Evolutionary conservation across 306 rosid genomes (phyloP).

Genomic region (Prunus campanulata): DNA sequence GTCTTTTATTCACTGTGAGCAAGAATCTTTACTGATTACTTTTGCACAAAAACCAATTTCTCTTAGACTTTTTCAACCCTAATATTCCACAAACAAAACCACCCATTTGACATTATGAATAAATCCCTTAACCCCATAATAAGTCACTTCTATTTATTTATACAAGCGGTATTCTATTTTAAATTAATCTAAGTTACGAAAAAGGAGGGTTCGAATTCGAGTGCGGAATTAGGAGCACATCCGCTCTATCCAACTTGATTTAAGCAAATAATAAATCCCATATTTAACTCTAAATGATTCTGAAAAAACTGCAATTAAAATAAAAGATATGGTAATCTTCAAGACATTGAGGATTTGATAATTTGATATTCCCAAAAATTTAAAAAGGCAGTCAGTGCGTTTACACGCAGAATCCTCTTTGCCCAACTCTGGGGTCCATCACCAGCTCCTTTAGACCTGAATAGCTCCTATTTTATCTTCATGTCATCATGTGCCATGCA

Average conservation of each 20-base stretch:
- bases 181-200: fast-evolving
- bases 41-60: not conserved
- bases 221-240: no score
- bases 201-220: fast-evolving
- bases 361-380: not conserved
- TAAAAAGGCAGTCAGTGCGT: not conserved
- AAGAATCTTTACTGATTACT: not conserved
- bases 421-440: not conserved
- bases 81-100: not conserved
- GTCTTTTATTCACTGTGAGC: not conserved
- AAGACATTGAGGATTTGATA: not conserved
- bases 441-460: not conserved
- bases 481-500: constrained; percentile 12
- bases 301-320: no score
- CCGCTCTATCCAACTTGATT: no score
- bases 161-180: fast-evolving
- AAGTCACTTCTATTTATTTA: no score
- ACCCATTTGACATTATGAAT: not conserved
- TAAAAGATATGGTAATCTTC: not conserved
- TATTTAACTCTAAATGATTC: no score
- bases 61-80: not conserved
- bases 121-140: no score
- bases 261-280: no score
- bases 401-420: constrained; percentile 6
- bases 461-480: not conserved